Conservation (phyloP, 2,329 filamentous ascomycete species). For the Westerdykella aurantiaca region DNA sequence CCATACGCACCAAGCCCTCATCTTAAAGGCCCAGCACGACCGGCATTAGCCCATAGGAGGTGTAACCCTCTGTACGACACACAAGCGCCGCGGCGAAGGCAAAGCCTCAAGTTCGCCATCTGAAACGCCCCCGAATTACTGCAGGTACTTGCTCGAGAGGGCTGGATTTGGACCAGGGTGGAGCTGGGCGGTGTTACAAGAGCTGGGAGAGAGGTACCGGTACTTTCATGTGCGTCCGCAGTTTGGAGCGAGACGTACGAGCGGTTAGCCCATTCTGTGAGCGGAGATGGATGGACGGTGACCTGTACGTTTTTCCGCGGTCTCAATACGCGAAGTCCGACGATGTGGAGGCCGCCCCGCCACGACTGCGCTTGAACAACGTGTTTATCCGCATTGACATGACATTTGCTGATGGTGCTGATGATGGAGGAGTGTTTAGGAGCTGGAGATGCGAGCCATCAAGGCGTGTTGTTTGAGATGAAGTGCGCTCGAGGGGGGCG, state of each 20-base stretch:
- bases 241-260: background rate
- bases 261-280: background rate
- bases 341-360: background rate
- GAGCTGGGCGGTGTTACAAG: background rate
- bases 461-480: too few species aligned
- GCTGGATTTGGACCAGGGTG: background rate
- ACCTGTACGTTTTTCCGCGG: background rate
- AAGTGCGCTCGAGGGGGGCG: too few species aligned
- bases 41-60: too few species aligned
- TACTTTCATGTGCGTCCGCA: background rate
- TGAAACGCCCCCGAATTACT: too few species aligned
- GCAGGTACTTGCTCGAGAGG: background rate
- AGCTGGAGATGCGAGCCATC: too few species aligned
- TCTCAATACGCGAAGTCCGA: background rate
- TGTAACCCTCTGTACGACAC: too few species aligned
- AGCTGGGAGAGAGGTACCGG: background rate
- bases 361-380: background rate
- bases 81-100: too few species aligned
- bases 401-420: too few species aligned
- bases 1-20: too few species aligned
- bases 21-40: too few species aligned
- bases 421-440: too few species aligned
- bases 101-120: too few species aligned
- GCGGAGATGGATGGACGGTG: background rate
- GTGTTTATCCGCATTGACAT: background rate